Percentiles rank a stretch among this genome's conserved stretches.
Evolutionary conservation across 331 rosid genomes (phyloP).

Genomic region (Cydonia oblonga): DNA sequence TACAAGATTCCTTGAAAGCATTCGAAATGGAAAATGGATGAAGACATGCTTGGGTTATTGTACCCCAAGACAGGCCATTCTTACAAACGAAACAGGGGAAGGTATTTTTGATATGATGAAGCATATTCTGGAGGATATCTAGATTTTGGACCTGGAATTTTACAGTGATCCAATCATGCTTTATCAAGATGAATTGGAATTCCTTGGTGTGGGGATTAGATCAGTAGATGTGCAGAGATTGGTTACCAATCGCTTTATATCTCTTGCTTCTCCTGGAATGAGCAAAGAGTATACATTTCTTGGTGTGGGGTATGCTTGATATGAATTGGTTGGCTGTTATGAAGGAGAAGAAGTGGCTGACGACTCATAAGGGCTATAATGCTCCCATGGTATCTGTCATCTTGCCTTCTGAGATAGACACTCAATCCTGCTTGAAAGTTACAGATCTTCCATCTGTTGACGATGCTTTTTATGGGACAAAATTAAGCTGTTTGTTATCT

Average conservation of each 20-base stretch:
- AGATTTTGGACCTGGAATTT: not conserved
- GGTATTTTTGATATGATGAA: not conserved
- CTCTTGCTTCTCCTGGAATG: constrained; percentile 1
- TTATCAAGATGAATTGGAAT: constrained; percentile 9
- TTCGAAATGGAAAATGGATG: constrained; percentile 10
- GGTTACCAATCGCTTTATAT: not conserved
- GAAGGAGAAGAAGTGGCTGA: constrained; percentile 11
- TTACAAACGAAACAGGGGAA: not conserved
- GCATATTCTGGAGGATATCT: not conserved
- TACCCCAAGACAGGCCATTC: not conserved
- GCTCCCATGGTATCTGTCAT: constrained; percentile 4
- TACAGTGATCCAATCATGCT: not conserved
- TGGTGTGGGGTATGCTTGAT: not conserved
- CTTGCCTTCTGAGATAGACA: not conserved
- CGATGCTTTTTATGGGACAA: not conserved
- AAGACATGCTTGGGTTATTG: constrained; percentile 2
- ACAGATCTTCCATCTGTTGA: constrained; percentile 6
- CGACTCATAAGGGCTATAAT: constrained; percentile 7
- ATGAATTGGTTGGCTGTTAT: constrained; percentile 1
- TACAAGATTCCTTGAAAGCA: constrained; percentile 1
- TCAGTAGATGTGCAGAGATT: not conserved
- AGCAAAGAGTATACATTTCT: not conserved
- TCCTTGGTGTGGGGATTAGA: constrained; percentile 7
- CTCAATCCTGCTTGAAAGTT: not conserved
- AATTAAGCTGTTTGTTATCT: not conserved